phyloP scores from a whole-genome alignment of 1,139 yeast species.

The Yamadazyma mexicana region DNA sequence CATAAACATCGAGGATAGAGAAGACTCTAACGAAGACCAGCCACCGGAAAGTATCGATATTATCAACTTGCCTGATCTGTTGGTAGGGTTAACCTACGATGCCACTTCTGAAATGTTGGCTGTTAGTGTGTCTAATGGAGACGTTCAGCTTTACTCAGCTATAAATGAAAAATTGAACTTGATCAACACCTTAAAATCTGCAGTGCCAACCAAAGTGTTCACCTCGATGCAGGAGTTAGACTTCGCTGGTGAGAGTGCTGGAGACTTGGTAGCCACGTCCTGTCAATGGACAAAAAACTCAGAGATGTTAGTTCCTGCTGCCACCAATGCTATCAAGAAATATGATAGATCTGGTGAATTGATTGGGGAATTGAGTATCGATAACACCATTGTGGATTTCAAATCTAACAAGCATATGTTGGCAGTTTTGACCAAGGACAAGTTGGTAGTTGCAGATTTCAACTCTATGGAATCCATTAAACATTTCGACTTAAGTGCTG shows the following conservation, averaged over 20 bases:
- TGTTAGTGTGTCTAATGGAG: slow-evolving; percentile 68
- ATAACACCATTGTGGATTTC: slow-evolving; percentile 15
- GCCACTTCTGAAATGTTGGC: slow-evolving; percentile 53
- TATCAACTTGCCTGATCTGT: slow-evolving; percentile 51
- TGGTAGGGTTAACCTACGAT: slow-evolving; percentile 63
- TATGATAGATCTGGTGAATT: slow-evolving; percentile 35
- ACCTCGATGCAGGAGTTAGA: slow-evolving; percentile 40
- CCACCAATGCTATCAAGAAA: slow-evolving; percentile 30
- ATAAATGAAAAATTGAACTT: slow-evolving; percentile 40
- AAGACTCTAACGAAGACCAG: slow-evolving; percentile 12
- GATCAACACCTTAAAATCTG: slow-evolving; percentile 41
- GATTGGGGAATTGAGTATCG: slow-evolving; percentile 8
- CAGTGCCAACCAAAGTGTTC: slow-evolving; percentile 35
- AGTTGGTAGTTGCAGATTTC: not conserved
- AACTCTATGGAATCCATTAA: not conserved
- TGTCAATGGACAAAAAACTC: slow-evolving; percentile 51
- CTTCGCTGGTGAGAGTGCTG: slow-evolving; percentile 36
- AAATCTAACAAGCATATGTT: slow-evolving; percentile 9
- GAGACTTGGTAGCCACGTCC: slow-evolving; percentile 36
- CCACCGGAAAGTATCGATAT: slow-evolving; percentile 2
- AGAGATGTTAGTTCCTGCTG: slow-evolving; percentile 49
- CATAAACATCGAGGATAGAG: slow-evolving; percentile 41
- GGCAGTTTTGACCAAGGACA: slow-evolving; percentile 14
- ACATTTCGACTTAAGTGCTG: not conserved
- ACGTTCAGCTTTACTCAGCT: slow-evolving; percentile 62